A percentile compares a stretch with the other conserved stretches of the same genome.
Conservation (phyloP, 257 asterid genomes). For the Petunia secreta region DNA sequence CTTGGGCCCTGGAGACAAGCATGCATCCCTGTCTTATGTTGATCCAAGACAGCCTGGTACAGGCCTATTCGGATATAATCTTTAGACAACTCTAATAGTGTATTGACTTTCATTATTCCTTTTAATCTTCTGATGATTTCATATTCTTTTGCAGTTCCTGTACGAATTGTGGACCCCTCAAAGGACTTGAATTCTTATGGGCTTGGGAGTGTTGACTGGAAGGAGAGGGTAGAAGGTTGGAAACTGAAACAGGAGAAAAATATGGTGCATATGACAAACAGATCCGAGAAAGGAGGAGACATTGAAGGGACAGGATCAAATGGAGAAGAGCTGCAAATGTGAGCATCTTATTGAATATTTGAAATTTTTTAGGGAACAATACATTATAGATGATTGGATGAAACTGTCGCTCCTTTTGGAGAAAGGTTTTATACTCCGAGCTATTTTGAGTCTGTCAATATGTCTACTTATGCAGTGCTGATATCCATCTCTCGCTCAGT, state of each 20-base stretch:
- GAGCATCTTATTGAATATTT: slow-evolving; percentile 34
- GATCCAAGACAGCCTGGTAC: slow-evolving; percentile 96
- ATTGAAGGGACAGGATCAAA: slow-evolving; percentile 76
- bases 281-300: slow-evolving; percentile 68
- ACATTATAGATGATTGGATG: slow-evolving; percentile 5
- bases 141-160: slow-evolving; percentile 67
- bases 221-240: slow-evolving; percentile 90
- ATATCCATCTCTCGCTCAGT: not conserved
- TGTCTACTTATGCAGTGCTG: not conserved
- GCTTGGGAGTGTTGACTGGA: slow-evolving; percentile 90
- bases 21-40: slow-evolving; percentile 62
- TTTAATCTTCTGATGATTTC: slow-evolving; percentile 22
- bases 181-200: slow-evolving; percentile 87
- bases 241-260: slow-evolving; percentile 67
- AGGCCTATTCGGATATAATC: slow-evolving; percentile 1
- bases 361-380: not conserved
- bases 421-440: no score
- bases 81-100: not conserved
- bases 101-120: not conserved
- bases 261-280: slow-evolving; percentile 50
- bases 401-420: not conserved
- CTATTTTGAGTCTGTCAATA: no score
- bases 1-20: slow-evolving; percentile 86
- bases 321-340: slow-evolving; percentile 81
- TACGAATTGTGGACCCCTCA: slow-evolving; percentile 84